Conservation (phyloP, 176 grass and related monocot species). For the Musa beccarii region DNA sequence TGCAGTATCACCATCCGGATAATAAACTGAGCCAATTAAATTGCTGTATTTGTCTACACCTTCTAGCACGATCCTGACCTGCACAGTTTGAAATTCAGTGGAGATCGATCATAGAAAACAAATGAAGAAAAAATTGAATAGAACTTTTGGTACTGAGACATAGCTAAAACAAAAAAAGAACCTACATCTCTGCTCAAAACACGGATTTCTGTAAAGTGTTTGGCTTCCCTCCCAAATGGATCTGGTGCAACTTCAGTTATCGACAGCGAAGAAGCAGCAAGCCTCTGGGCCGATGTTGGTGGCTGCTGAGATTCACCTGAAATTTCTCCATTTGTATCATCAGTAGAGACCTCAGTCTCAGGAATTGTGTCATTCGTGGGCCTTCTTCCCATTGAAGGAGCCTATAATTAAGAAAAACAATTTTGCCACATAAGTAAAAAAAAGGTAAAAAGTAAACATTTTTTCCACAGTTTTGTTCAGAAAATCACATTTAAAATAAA, state of each 20-base stretch:
- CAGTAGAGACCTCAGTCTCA: conserved; percentile 30
- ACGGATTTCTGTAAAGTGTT: conserved; percentile 80
- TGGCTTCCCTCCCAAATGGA: conserved; percentile 82
- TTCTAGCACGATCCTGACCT: conserved; percentile 96
- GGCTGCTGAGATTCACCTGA: conserved; percentile 38
- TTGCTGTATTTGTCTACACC: conserved; percentile 85
- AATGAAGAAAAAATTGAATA: conserved; percentile 1
- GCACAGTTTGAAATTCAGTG: conserved; percentile 11
- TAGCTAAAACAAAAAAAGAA: conserved; percentile 3
- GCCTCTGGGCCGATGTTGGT: conserved; percentile 81
- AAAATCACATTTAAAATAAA: background rate
- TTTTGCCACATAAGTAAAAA: background rate
- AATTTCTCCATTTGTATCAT: conserved; percentile 52
- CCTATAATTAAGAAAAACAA: conserved; percentile 21
- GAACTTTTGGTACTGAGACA: background rate
- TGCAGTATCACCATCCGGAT: conserved; percentile 78
- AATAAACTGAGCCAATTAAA: conserved; percentile 93
- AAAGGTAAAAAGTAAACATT: background rate
- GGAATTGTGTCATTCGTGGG: conserved; percentile 29
- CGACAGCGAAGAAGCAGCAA: conserved; percentile 46
- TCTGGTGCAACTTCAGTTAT: conserved; percentile 68
- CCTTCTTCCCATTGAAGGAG: conserved; percentile 90
- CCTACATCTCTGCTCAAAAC: conserved; percentile 94
- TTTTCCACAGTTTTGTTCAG: background rate
- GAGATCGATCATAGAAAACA: background rate